Evolutionary conservation across 2,329 filamentous ascomycete species (phyloP), one percentile per base, ranked within the genome.

Genomic region (Pseudogymnoascus sp.): DNA sequence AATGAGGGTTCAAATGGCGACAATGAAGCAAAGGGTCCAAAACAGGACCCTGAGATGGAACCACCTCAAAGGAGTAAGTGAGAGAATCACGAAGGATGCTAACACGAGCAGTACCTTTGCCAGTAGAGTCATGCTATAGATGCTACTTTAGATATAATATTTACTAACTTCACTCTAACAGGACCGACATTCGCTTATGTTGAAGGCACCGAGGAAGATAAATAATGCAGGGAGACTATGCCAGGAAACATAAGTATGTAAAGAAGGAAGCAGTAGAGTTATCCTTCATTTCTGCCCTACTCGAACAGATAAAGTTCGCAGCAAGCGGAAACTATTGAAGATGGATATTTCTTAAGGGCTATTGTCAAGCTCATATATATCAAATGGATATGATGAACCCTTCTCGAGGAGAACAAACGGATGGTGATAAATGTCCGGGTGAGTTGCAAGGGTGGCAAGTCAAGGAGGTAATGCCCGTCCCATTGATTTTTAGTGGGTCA

Each of bases 351-450:
- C 36, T 37, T 37, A 37, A 37, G 36, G 12, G 14, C 36, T 12
- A 37, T 37, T 37, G 36, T 37, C 12, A 37, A 37, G 36, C 12
- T 37, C 36, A 37, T 37, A 37, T 37, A 12, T 37, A 37, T 37
- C 5, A 37, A 37, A 37, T 37, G 36, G 14, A n/a, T 37, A 37
- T 12, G 36, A 37, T 14, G 36, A 37, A 37, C 36, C 36, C 36
- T 37, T 37, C 14, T 53, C 43, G 18, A 53, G n/a, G 43, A 53
- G 14, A 18, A 63, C 62, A 23, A 63, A 59, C 12, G 53, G 49
- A 16, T 36, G 16, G 25, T 63, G 56, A 61, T 63, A 61, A 9
- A 18, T 46, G 25, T 56, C 62, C 12, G 28, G 9, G 8, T 12
- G 11, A 34, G 62, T 60, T 43, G 14, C 7, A 34, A 61, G 31